Evolutionary conservation across 1,284 basidiomycete genomes (phyloP).

Genomic region (Exsudoporus floridanus): DNA sequence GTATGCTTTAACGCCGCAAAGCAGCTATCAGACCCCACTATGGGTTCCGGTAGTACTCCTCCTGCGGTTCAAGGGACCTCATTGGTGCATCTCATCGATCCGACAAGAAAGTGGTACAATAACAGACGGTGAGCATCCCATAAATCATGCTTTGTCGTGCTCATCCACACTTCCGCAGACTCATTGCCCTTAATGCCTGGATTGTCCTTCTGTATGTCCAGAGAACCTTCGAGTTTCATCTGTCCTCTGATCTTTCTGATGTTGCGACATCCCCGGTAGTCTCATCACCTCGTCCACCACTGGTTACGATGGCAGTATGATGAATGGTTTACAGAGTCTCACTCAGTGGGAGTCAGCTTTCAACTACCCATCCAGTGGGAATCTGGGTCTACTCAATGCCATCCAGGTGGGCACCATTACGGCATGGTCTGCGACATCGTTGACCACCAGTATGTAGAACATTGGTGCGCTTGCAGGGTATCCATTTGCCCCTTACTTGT

Average conservation of each 20-base stretch:
- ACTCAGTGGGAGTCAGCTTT: constrained; percentile 62
- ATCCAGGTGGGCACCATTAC: constrained; percentile 54
- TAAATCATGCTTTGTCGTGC: neutral
- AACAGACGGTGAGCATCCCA: constrained; percentile 55
- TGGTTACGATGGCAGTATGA: constrained; percentile 76
- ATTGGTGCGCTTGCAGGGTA: constrained; percentile 66
- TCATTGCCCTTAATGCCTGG: constrained; percentile 68
- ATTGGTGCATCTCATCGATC: constrained; percentile 59
- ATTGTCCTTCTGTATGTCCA: constrained; percentile 59
- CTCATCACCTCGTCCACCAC: constrained; percentile 76
- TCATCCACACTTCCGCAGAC: constrained; percentile 36
- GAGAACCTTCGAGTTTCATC: too few relatives aligned
- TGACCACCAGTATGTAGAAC: constrained; percentile 43
- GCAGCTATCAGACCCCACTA: constrained; percentile 34
- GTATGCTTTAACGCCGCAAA: neutral
- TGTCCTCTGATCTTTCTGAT: constrained; percentile 1
- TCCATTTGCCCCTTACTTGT: constrained; percentile 69
- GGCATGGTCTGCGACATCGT: neutral
- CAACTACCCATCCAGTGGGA: constrained; percentile 50
- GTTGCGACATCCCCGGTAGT: constrained; percentile 32
- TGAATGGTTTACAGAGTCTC: constrained; percentile 74
- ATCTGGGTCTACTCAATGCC: constrained; percentile 71
- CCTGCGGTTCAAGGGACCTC: constrained; percentile 35
- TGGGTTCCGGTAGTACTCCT: constrained; percentile 48
- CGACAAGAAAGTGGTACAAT: constrained; percentile 68